Percentiles rank a stretch among this genome's conserved stretches.
Conservation (phyloP, 805 yeast genomes). For the Hanseniaspora vineae region DNA sequence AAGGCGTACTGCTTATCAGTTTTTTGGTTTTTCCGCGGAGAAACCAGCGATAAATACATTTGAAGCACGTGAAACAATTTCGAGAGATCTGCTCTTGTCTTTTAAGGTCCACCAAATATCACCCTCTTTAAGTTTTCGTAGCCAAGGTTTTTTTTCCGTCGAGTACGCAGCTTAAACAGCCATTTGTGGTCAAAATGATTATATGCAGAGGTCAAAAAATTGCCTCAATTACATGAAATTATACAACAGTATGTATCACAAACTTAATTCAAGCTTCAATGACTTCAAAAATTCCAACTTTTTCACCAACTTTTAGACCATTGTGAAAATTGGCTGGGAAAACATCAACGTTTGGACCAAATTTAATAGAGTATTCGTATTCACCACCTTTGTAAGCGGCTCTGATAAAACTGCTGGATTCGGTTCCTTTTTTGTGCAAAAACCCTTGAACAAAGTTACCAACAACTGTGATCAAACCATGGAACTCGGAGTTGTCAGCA, state of each 20-base stretch:
- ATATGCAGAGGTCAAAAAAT: too few species aligned
- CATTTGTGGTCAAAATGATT: too few species aligned
- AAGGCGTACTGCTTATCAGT: too few species aligned
- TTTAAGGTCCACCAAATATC: too few species aligned
- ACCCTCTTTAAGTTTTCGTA: too few species aligned
- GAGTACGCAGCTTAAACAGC: too few species aligned
- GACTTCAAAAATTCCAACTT: constrained; percentile 19
- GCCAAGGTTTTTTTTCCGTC: too few species aligned
- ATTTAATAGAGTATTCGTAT: constrained; percentile 10
- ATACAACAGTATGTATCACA: background rate
- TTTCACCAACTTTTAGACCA: constrained; percentile 13
- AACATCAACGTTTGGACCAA: constrained; percentile 15
- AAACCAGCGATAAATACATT: too few species aligned
- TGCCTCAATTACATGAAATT: too few species aligned
- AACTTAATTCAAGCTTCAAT: constrained; percentile 14
- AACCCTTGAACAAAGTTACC: constrained; percentile 25
- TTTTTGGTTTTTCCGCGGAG: too few species aligned
- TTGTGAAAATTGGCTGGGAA: constrained; percentile 15
- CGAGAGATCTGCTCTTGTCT: too few species aligned
- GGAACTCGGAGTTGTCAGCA: constrained; percentile 13
- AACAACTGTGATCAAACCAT: constrained; percentile 19
- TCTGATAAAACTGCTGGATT: constrained; percentile 20
- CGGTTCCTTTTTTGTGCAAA: constrained; percentile 13
- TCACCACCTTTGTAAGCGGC: constrained; percentile 8
- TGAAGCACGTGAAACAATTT: too few species aligned